Base-by-base conservation (phyloP, 129 eudicot genomes). In the Scalesia atractyloides region DNA sequence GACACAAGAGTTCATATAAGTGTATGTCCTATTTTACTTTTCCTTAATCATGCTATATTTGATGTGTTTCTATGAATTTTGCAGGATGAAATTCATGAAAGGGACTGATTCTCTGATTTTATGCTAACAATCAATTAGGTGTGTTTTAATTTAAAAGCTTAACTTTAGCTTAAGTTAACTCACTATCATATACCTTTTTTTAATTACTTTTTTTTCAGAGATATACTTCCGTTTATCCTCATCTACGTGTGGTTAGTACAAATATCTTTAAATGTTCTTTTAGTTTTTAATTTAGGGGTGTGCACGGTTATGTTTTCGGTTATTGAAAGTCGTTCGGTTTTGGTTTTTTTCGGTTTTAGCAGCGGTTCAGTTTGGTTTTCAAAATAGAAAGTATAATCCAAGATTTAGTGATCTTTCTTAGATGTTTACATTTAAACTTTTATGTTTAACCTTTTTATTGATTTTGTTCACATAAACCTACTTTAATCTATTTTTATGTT, bases 61-160 rank as follows among this genome's bases (percentile, higher is more conserved):
- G 33, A 56, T 12, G 15, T 13, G 62, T 13, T 22, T 56, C 34
- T 9, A 16, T 56, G 62, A 20, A 56, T 19, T 53, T 81, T 72
- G 85, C 66, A 95, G 99, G 99, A 95, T 82, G 99, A 95, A 82
- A 95, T 95, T 78, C 99, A 95, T 74, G 99, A 95, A 81, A 84
- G 99, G 76, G 99, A 95, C 72, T 91, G 96, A 43, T 95, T 81
- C 74, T 86, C 97, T 34, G 99, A 95, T 82, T 86, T 95, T 64
- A 84, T 90, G 94, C 90, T 95, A 16, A 84, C 99, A 76, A 86
- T 95, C 48, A 79, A 79, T 95, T 79, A 95, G 96, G 99, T 95
- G 64, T 76, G 75, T 59, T 52, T 63, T 39, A 36, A 50, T 59
- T 74, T 16, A 34, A 47, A 41, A 66, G 48, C 48, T 76, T 18